Base-by-base conservation (phyloP, 2,329 filamentous ascomycete genomes). In the Sporothrix mexicana region DNA sequence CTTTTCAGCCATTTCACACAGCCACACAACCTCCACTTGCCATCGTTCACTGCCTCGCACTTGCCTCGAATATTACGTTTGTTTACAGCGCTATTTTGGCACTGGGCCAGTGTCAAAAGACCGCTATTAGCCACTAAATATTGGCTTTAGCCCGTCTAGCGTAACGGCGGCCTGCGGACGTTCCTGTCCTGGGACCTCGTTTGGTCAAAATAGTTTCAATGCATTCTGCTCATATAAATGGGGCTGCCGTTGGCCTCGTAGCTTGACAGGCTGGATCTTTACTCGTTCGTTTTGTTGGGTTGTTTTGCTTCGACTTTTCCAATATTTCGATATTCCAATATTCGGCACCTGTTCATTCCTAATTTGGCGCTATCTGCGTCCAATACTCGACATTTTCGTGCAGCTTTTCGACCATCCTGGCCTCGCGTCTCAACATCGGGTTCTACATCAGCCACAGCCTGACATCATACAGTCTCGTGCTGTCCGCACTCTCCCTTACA, bases 91-190 rank as follows among this genome's bases (percentile, higher is more conserved):
- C 4, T 20, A 47, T 4, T 64, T 45, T 13, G 36, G 36, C 59
- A 41, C 17, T n/a, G 20, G 59, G 15, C n/a, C 12, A 47, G 12
- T 36, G 64, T 51, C 45, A 41, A 36, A 13, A 6, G 25, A 12
- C 45, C 30, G 12, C 30, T 59, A 45, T 53, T 55, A 55, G 47
- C 30, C n/a, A 20, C 64, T 36, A 55, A n/a, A 57, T 45, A 61
- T 49, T 36, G 62, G 53, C 64, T 49, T 64, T 43, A 72, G 23
- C n/a, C 30, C 30, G 30, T 25, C 17, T 72, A 69, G 71, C 71
- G 71, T 53, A 61, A 69, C 64, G 71, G 64, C 41, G 36, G 66
- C 45, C 43, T 69, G 66, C 47, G 53, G 64, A 51, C 47, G 47
- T 53, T 69, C 66, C 49, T 41, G 66, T 36, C 47, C 23, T 36